These are phyloP conservation scores for Coemansia sp. DNA, from an alignment of 192 early-diverging fungal genomes.

Conservation along the genomic window DNA sequence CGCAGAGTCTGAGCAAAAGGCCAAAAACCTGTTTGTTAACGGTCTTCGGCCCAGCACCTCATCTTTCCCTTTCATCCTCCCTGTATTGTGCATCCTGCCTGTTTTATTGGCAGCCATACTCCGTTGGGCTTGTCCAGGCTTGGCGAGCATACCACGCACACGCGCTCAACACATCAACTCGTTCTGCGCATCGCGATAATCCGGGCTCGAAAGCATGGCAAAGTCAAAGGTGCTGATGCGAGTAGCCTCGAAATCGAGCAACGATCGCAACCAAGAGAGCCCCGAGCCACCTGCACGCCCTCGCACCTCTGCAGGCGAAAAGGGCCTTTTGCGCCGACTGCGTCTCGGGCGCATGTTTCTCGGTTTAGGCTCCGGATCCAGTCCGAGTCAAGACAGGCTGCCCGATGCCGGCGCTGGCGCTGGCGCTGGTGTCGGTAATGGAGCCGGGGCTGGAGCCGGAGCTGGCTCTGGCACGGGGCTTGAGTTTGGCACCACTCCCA, in stretches of 20 bases:
- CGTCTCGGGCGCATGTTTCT: slow-evolving; percentile 49
- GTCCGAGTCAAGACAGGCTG: not conserved
- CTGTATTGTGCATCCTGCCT: not conserved
- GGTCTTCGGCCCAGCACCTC: not conserved
- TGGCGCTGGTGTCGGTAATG: slow-evolving; percentile 4
- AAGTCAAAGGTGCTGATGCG: slow-evolving; percentile 45
- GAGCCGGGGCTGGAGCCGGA: slow-evolving; percentile 16
- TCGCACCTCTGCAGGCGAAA: slow-evolving; percentile 47
- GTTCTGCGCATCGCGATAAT: not conserved
- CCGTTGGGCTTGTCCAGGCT: not conserved
- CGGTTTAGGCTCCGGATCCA: slow-evolving; percentile 18
- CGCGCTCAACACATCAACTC: not conserved
- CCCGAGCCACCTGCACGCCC: slow-evolving; percentile 29
- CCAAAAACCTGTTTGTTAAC: not conserved
- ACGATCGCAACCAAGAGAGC: slow-evolving; percentile 5
- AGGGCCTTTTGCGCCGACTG: slow-evolving; percentile 39
- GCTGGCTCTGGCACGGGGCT: not conserved
- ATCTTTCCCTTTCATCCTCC: not conserved
- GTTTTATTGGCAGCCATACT: not conserved
- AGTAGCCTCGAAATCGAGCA: slow-evolving; percentile 24
- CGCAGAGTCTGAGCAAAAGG: not conserved
- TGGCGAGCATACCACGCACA: not conserved
- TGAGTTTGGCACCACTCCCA: not conserved
- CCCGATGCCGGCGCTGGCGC: slow-evolving; percentile 16
- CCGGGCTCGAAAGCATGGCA: slow-evolving; percentile 21